phyloP scores from a whole-genome alignment of 495 filamentous ascomycete genomes.

The Cercophora samala region DNA sequence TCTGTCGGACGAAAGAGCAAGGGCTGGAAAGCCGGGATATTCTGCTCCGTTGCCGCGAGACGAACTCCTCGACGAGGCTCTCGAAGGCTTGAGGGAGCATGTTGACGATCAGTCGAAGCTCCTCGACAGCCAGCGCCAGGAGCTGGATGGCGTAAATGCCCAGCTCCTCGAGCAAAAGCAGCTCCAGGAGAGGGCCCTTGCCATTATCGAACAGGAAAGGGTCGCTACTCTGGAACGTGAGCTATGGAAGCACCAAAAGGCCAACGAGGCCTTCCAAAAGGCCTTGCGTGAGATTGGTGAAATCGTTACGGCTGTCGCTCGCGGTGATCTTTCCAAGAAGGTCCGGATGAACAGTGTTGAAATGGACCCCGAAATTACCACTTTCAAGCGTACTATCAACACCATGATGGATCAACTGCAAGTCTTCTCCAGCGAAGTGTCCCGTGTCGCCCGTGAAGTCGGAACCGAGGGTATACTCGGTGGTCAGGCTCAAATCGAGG shows the following conservation, averaged over 20 bases:
- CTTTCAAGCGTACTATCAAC: slow-evolving; percentile 96
- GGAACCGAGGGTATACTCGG: slow-evolving; percentile 97
- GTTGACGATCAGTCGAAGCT: slow-evolving; percentile 76
- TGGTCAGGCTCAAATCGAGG: slow-evolving; percentile 90
- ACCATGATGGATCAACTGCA: slow-evolving; percentile 99
- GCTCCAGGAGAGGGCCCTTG: slow-evolving; percentile 58
- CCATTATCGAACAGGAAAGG: slow-evolving; percentile 51
- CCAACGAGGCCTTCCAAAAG: slow-evolving; percentile 98
- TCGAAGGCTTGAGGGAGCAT: slow-evolving; percentile 67
- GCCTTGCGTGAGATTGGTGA: slow-evolving; percentile 93
- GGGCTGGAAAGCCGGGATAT: slow-evolving; percentile 24
- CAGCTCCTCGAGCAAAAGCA: slow-evolving; percentile 64
- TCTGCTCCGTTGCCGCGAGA: slow-evolving; percentile 31
- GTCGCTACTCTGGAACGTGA: slow-evolving; percentile 74
- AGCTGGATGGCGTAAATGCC: slow-evolving; percentile 65
- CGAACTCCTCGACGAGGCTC: slow-evolving; percentile 60
- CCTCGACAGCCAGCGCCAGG: slow-evolving; percentile 68
- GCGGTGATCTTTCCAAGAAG: slow-evolving; percentile 96
- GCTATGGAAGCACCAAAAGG: slow-evolving; percentile 92
- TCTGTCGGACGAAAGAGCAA: slow-evolving; percentile 45
- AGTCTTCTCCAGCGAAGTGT: slow-evolving; percentile 96
- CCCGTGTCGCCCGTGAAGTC: slow-evolving; percentile 92
- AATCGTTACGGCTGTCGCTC: slow-evolving; percentile 92
- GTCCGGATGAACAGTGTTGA: slow-evolving; percentile 93
- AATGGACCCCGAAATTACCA: slow-evolving; percentile 99